These are phyloP conservation scores for Globisporangium takayamanum DNA, from an alignment of 352 stramenopile species.

Conservation along the genomic window DNA sequence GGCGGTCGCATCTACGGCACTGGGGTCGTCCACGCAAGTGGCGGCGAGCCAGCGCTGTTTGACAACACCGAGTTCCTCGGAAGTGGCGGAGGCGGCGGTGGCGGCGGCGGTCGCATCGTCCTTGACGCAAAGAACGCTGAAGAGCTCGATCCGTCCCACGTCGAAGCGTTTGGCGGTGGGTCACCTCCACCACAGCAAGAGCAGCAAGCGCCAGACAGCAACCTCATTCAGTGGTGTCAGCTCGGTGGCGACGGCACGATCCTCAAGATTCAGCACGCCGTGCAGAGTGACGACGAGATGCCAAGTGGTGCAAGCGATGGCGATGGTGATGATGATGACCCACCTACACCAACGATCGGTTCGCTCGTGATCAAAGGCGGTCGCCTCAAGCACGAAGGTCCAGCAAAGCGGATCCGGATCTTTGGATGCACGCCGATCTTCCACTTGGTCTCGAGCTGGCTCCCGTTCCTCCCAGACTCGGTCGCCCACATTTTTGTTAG, in stretches of 20 bases:
- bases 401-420: slow-evolving; percentile 57
- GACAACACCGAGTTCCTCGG: slow-evolving; percentile 17
- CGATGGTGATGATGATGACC: slow-evolving; percentile 6
- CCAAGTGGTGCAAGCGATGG: neutral
- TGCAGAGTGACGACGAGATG: slow-evolving; percentile 10
- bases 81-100: slow-evolving; percentile 40
- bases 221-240: slow-evolving; percentile 64
- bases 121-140: slow-evolving; percentile 36
- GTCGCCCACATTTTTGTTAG: slow-evolving; percentile 61
- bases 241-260: slow-evolving; percentile 74
- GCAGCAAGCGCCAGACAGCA: slow-evolving; percentile 4
- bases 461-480: slow-evolving; percentile 47
- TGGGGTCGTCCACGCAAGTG: slow-evolving; percentile 40
- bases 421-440: slow-evolving; percentile 78
- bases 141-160: slow-evolving; percentile 27
- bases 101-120: slow-evolving; percentile 50
- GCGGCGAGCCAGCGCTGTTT: slow-evolving; percentile 39
- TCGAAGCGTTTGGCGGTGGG: slow-evolving; percentile 50
- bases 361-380: slow-evolving; percentile 56
- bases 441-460: slow-evolving; percentile 32
- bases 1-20: slow-evolving; percentile 33
- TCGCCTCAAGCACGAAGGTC: slow-evolving; percentile 38
- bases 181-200: slow-evolving; percentile 15
- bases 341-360: slow-evolving; percentile 13
- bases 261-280: slow-evolving; percentile 41